Base-by-base conservation (phyloP, 1,284 basidiomycete genomes). In the Tilletia horrida region DNA sequence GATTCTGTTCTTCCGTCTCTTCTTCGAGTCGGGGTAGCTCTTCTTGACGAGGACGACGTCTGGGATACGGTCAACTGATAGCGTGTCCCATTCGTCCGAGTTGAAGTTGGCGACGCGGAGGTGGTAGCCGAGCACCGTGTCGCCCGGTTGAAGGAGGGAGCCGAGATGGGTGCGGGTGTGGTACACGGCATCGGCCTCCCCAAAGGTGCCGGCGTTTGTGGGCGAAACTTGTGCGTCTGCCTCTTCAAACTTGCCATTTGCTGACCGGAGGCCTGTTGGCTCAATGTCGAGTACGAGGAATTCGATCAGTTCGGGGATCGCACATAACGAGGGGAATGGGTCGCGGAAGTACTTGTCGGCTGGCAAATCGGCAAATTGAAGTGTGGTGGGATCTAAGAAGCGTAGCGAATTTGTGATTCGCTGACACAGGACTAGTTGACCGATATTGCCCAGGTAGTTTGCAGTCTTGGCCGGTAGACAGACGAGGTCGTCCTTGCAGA, bases 401-500 rank as follows among this genome's bases (percentile, higher is more conserved):
- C 96, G 92, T 68, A 98, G 84, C 2, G 92, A 90, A 83, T 92
- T 95, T 66, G 92, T 93, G 63, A 98, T 88, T 67, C 95, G 91
- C 25, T 88, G 88, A 83, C 94, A 97, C 67, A 98, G 82, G 9
- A 90, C 89, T 44, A 98, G 85, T 11, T 91, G 93, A 62, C 86
- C 85, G 82, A 98, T 95, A 84, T 94, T 96, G 77, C 89, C 88
- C 70, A 96, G 85, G 40, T 87, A 84, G 27, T 89, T 88, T 0
- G 95, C 93, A 73, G 90, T 88, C 78, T 91, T 91, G 23, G 85
- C 84, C 2, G 94, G 92, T 47, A 98, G 85, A 81, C 91, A 93
- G 43, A 97, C 90, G 47, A 98, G 87, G 82, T 98, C 95, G 82
- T 98, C 95, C 83, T 97, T 97, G 85, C 95, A 98, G 70, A 98